Evolutionary conservation across 2,329 filamentous ascomycete genomes (phyloP), one percentile per base, ranked within the genome.

Genomic region (Colletotrichum trifolii): DNA sequence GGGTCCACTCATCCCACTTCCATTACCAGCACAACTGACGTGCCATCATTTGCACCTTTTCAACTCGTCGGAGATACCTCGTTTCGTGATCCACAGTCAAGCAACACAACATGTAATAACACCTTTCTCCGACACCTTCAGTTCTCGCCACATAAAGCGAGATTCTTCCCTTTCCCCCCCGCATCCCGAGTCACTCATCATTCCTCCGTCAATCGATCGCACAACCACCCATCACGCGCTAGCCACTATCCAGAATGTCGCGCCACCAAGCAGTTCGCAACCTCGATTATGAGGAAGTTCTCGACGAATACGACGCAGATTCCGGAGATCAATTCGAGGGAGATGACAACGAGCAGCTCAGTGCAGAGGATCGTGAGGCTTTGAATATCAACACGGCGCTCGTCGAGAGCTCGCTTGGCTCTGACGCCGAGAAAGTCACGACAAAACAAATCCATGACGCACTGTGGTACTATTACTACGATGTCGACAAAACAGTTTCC

Each of bases 381-480:
- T 86, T 96, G 85, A 83, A 85, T 43, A 77, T 86, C 43, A 90
- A 89, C 54, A 93, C 90, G 1, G 81, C 84, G 43, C 83, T 89
- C 68, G 91, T 96, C 40, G 85, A 87, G 64, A 82, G 83, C 67
- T 84, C 85, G 8, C 81, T 97, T n/a, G 90, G 88, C 7, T 76
- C 80, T 9, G 82, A 87, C 66, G 81, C 84, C 38, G 79, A 79
- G 68, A 88, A 86, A 67, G 83, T 90, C 71, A 85, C 83, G 40
- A 79, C 76, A 49, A 76, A 73, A 42, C 91, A 97, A 73, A 95
- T 97, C 67, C 89, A 97, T 75, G 95, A 98, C 67, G 87, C 94
- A 0, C 79, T 99, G 13, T 98, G 94, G 93, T 89, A 99, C 78
- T 97, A 97, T 77, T 98, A 95, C 76, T 98, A 94, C 75, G 94